A percentile compares a stretch with the other conserved stretches of the same genome.
Conservation (phyloP, 495 filamentous ascomycete species). For the Barbatosphaeria neglecta region DNA sequence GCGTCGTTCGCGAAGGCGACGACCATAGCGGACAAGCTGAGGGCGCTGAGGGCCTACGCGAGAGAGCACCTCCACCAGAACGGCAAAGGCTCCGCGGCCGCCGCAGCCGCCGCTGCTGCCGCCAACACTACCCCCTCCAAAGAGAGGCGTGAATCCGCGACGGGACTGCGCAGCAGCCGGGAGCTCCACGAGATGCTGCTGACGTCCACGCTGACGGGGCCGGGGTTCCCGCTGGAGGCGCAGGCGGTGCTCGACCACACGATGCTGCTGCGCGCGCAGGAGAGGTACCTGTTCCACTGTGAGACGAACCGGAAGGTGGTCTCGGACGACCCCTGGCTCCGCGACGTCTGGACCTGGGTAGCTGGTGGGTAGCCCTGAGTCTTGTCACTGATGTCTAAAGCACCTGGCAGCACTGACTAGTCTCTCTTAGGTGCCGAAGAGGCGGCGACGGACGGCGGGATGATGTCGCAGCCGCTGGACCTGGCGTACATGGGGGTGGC, state of each 20-base stretch:
- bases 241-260: slow-evolving; percentile 28
- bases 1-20: slow-evolving; percentile 15
- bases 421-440: slow-evolving; percentile 45
- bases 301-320: slow-evolving; percentile 54
- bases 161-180: slow-evolving; percentile 25
- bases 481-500: slow-evolving; percentile 76
- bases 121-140: too few species aligned
- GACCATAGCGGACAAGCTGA: slow-evolving; percentile 27
- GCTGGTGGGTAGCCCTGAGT: slow-evolving; percentile 35
- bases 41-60: slow-evolving; percentile 20
- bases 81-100: not conserved
- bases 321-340: slow-evolving; percentile 60
- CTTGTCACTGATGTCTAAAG: slow-evolving; percentile 1
- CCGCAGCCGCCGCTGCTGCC: too few species aligned
- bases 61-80: slow-evolving; percentile 3
- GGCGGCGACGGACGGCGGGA: slow-evolving; percentile 53
- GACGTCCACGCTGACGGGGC: slow-evolving; percentile 31
- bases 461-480: slow-evolving; percentile 66
- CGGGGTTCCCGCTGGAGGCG: slow-evolving; percentile 21
- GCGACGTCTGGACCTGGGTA: slow-evolving; percentile 69
- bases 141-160: not conserved
- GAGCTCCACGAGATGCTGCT: slow-evolving; percentile 34
- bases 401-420: too few species aligned
- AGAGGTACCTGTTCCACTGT: slow-evolving; percentile 73
- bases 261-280: slow-evolving; percentile 42